Evolutionary conservation across 2,329 filamentous ascomycete genomes (phyloP).

Genomic region (Nemania bipapillata): DNA sequence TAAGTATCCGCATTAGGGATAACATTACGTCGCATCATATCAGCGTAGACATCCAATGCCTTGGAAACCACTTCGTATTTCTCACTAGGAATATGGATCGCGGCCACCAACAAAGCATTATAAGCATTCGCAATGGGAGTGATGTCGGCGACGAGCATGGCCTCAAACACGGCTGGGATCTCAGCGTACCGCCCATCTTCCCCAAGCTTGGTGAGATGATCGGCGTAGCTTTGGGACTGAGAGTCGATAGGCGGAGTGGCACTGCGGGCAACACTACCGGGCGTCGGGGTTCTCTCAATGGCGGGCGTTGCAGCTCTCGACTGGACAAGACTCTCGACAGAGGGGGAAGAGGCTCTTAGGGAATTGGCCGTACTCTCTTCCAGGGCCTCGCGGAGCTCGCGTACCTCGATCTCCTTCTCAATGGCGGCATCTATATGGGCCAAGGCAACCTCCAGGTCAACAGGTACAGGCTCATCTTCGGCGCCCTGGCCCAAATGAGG

Average conservation of each 20-base stretch:
- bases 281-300: constrained; percentile 56
- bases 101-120: constrained; percentile 86
- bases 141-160: constrained; percentile 83
- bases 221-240: constrained; percentile 77
- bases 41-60: constrained; percentile 92
- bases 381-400: constrained; percentile 47
- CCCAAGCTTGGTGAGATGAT: constrained; percentile 80
- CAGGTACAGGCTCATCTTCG: constrained; percentile 54
- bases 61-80: constrained; percentile 88
- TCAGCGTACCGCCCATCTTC: constrained; percentile 80
- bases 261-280: constrained; percentile 63
- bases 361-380: constrained; percentile 52
- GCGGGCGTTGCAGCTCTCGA: constrained; percentile 57
- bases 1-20: constrained; percentile 86
- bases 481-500: constrained; percentile 48
- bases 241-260: constrained; percentile 70
- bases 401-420: constrained; percentile 72
- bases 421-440: constrained; percentile 88
- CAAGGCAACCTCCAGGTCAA: constrained; percentile 68
- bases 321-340: constrained; percentile 54
- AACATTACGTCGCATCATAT: constrained; percentile 90
- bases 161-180: constrained; percentile 90
- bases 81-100: constrained; percentile 81
- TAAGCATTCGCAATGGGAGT: constrained; percentile 87
- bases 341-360: constrained; percentile 52